Evolutionary conservation across 768 basidiomycete species (phyloP).

Genomic region (Podaxis sp.): DNA sequence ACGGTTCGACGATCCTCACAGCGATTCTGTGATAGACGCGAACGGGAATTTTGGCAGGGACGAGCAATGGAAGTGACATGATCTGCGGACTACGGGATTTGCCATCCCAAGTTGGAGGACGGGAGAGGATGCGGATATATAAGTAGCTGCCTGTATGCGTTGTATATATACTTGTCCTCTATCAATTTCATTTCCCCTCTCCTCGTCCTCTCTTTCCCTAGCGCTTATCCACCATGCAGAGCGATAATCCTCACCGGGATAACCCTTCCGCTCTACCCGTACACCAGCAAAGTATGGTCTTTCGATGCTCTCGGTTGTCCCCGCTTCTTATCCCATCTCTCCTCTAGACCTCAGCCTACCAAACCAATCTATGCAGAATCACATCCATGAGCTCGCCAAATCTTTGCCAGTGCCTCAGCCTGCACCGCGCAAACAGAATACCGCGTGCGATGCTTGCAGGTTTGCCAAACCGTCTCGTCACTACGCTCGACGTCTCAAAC

Average conservation of each 20-base stretch:
- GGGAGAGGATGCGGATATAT: slow-evolving; percentile 8
- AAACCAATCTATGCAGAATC: slow-evolving; percentile 70
- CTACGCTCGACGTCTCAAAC: slow-evolving; percentile 18
- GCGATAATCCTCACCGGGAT: slow-evolving; percentile 28
- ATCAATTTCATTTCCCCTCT: slow-evolving; percentile 24
- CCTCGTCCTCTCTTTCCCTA: slow-evolving; percentile 21
- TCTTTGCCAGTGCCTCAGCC: slow-evolving; percentile 81
- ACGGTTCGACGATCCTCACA: neutral
- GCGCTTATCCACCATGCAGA: slow-evolving; percentile 33
- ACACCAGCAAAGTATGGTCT: slow-evolving; percentile 37
- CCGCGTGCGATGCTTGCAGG: slow-evolving; percentile 94
- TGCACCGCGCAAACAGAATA: slow-evolving; percentile 89
- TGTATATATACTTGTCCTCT: slow-evolving; percentile 30
- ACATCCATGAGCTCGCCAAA: slow-evolving; percentile 81
- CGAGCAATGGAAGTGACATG: slow-evolving; percentile 5
- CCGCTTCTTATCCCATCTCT: slow-evolving; percentile 18
- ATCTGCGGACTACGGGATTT: slow-evolving; percentile 8
- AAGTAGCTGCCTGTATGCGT: slow-evolving; percentile 18
- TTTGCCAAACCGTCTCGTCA: slow-evolving; percentile 26
- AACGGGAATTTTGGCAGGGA: neutral
- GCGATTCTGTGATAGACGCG: neutral
- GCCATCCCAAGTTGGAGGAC: slow-evolving; percentile 7
- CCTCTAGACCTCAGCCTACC: slow-evolving; percentile 59
- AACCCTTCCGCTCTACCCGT: slow-evolving; percentile 21
- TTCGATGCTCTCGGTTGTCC: slow-evolving; percentile 14